Evolutionary conservation across 768 basidiomycete species (phyloP).

Genomic region (Suillus spraguei): DNA sequence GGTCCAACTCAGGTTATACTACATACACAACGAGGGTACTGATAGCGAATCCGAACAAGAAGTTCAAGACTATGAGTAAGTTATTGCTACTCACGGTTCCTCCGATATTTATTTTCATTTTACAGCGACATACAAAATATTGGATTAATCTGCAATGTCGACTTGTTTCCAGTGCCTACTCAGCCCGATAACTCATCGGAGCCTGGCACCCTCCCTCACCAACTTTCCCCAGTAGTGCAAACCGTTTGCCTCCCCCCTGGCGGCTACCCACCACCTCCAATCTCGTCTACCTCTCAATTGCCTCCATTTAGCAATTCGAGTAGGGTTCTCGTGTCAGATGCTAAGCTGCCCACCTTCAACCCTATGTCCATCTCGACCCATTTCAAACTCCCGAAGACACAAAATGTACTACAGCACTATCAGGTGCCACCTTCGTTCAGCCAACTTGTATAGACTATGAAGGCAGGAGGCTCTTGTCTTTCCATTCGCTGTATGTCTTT

Average conservation of each 20-base stretch:
- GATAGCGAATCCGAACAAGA: conserved; percentile 47
- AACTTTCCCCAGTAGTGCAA: neutral
- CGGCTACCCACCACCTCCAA: neutral
- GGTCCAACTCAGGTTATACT: conserved; percentile 53
- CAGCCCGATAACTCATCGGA: conserved; percentile 16
- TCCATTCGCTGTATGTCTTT: conserved; percentile 56
- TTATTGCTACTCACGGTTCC: conserved; percentile 1
- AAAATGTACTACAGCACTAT: conserved; percentile 51
- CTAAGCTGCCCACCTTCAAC: conserved; percentile 29
- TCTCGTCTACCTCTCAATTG: conserved; percentile 19
- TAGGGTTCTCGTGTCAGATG: conserved; percentile 13
- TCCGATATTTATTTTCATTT: conserved; percentile 6
- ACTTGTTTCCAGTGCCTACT: conserved; percentile 65
- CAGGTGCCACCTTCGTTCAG: conserved; percentile 65
- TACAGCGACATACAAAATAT: conserved; percentile 61
- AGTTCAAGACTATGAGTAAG: conserved; percentile 52
- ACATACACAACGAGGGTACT: conserved; percentile 43
- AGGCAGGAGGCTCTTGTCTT: conserved; percentile 59
- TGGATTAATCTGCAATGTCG: conserved; percentile 77
- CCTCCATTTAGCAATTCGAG: conserved; percentile 25
- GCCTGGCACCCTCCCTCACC: conserved; percentile 1
- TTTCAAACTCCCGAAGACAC: conserved; percentile 47
- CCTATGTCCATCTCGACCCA: conserved; percentile 42
- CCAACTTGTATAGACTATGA: conserved; percentile 54
- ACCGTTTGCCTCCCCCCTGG: neutral